Base-by-base conservation (phyloP, 83 land plant species). In the Picea abies region DNA sequence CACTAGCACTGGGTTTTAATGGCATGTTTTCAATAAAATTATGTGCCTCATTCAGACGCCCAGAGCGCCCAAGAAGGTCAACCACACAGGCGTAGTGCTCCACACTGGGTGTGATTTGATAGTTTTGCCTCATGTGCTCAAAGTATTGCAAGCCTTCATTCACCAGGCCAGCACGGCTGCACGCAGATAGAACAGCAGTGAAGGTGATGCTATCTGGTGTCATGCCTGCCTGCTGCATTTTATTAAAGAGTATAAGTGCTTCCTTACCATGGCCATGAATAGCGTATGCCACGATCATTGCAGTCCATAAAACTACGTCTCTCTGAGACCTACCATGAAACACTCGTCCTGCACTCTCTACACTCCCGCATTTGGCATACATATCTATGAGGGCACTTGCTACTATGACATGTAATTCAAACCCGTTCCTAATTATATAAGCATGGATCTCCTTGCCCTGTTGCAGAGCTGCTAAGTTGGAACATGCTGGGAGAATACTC, bases 281-380 rank as follows among this genome's bases (percentile, higher is more conserved):
- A 23, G 67, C 67, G 25, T 20, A 65, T 20, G 25, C n/a, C 6
- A 5, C n/a, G 17, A 65, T 23, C 25, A 65, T 65, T 20, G 67
- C 67, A 65, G 67, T 65, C 67, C 67, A 65, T 65, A 23, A 65
- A 20, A 65, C 67, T 20, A 65, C 67, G 25, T 65, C 67, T 23
- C 67, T 65, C 25, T 65, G 25, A 65, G 67, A 65, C 67, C n/a
- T 19, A 19, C 67, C 17, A 20, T 65, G 7, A 65, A 65, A 65
- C n/a, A 20, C 67, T 65, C 10, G 67, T 20, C n/a, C n/a, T 65
- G 67, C 67, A 20, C n/a, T 20, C 8, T 65, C 25, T 20, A 65
- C 17, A 65, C 67, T 65, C 25, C 67, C 67, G 67, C 67, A 65
- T 23, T 65, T 65, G 67, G 67, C 67, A 65, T 65, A 65, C 67